A percentile compares a stretch with the other conserved stretches of the same genome.
Evolutionary conservation across 768 basidiomycete species (phyloP).

Genomic region (Erythrobasidium yunnanense): DNA sequence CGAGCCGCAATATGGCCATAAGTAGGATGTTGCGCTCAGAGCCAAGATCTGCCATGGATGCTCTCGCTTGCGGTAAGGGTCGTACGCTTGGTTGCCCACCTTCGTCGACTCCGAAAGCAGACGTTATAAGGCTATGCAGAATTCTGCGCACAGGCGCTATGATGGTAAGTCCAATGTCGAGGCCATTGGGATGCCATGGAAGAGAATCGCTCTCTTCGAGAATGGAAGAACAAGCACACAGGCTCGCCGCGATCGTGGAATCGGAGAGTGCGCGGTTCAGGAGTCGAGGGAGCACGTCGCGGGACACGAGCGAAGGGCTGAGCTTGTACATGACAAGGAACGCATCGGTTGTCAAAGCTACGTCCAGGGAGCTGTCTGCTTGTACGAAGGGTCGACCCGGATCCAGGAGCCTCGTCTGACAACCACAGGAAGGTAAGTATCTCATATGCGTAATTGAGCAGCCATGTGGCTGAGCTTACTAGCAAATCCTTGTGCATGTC

Average conservation of each 20-base stretch:
- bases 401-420: background rate
- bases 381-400: background rate
- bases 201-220: background rate
- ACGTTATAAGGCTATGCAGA: slow-evolving; percentile 5
- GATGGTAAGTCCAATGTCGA: background rate
- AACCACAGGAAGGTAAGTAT: too few species aligned
- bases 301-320: background rate
- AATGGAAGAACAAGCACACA: background rate
- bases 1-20: background rate
- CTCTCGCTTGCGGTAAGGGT: background rate
- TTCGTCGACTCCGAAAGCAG: background rate
- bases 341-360: background rate
- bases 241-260: background rate
- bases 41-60: background rate
- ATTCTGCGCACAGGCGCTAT: background rate
- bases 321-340: background rate
- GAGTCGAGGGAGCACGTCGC: background rate
- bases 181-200: background rate
- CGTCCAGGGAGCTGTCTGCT: background rate
- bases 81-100: background rate
- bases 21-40: slow-evolving; percentile 7
- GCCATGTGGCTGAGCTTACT: background rate
- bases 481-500: background rate
- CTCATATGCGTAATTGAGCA: too few species aligned
- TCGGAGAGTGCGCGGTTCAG: background rate